Evolutionary conservation across 1,284 basidiomycete genomes (phyloP).

Genomic region (Tetrapyrgos nigripes): DNA sequence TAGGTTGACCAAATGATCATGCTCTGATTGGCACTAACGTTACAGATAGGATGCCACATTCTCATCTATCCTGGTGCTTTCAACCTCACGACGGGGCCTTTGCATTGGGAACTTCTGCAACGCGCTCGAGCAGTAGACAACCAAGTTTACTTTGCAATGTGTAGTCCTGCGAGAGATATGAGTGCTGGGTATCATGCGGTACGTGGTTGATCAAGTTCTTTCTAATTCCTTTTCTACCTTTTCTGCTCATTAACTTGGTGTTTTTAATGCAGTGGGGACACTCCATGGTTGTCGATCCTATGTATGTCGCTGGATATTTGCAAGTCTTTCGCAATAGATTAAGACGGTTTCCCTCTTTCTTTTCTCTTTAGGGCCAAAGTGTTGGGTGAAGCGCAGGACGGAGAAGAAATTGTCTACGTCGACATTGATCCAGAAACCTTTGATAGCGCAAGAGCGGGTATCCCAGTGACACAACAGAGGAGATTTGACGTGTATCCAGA

Average conservation of each 20-base stretch:
- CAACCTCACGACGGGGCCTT: conserved; percentile 91
- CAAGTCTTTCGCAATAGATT: conserved; percentile 1
- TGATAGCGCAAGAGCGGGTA: conserved; percentile 75
- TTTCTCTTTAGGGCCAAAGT: conserved; percentile 72
- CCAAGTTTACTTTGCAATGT: conserved; percentile 95
- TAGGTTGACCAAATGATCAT: conserved; percentile 31
- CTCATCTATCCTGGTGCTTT: conserved; percentile 94
- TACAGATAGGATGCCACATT: conserved; percentile 75
- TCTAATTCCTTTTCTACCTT: too few species aligned
- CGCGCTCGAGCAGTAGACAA: conserved; percentile 93
- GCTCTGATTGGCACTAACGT: neutral
- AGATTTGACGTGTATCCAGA: conserved; percentile 93
- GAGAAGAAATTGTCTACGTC: conserved; percentile 82
- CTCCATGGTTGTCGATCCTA: conserved; percentile 88
- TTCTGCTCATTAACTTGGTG: too few species aligned
- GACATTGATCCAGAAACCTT: conserved; percentile 81
- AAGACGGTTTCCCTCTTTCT: conserved; percentile 7
- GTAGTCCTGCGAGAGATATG: conserved; percentile 91
- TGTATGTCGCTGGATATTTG: conserved; percentile 60
- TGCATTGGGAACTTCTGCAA: conserved; percentile 96
- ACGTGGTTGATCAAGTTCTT: conserved; percentile 34
- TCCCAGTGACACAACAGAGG: conserved; percentile 88
- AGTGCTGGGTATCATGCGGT: conserved; percentile 88
- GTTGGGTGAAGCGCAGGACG: conserved; percentile 79
- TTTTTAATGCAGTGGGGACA: conserved; percentile 83